phyloP scores from a whole-genome alignment of 2,329 filamentous ascomycete species.

The Phialophora verrucosa region DNA sequence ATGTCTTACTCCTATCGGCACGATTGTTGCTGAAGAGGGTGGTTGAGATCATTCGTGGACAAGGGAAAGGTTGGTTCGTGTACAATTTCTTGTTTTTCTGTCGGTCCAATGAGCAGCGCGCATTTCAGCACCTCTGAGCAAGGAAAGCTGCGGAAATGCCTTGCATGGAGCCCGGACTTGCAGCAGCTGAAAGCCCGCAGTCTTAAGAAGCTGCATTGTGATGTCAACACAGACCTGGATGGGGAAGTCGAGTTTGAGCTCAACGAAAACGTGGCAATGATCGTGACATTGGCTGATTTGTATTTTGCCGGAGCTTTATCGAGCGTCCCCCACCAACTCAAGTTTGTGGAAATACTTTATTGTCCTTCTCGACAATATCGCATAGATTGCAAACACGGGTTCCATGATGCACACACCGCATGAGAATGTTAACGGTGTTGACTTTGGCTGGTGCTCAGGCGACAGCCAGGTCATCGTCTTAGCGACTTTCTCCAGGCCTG shows the following conservation, averaged over 20 bases:
- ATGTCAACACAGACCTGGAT: conserved; percentile 18
- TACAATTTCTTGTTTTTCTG: conserved; percentile 2
- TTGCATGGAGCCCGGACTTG: conserved; percentile 14
- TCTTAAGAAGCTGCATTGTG: conserved; percentile 17
- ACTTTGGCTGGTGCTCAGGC: conserved; percentile 16
- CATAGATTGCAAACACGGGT: background rate
- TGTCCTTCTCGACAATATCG: background rate
- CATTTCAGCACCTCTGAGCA: background rate
- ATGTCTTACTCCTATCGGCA: conserved; percentile 19
- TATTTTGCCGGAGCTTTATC: background rate
- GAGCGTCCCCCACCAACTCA: background rate
- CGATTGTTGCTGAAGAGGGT: conserved; percentile 7
- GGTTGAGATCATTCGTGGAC: background rate
- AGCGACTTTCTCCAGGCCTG: conserved; percentile 21
- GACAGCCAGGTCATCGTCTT: conserved; percentile 23
- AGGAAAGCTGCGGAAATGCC: conserved; percentile 18
- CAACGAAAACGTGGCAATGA: no score
- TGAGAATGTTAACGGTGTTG: conserved; percentile 26
- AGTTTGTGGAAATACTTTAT: background rate
- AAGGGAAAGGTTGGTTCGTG: background rate
- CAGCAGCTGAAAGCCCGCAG: conserved; percentile 17
- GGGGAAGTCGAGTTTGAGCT: background rate
- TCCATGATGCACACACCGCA: conserved; percentile 13
- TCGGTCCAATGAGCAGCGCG: conserved; percentile 18
- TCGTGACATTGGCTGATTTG: background rate